Evolutionary conservation across 306 rosid species (phyloP), one percentile per base, ranked within the genome.

Genomic region (Chamaecrista fasciculata): DNA sequence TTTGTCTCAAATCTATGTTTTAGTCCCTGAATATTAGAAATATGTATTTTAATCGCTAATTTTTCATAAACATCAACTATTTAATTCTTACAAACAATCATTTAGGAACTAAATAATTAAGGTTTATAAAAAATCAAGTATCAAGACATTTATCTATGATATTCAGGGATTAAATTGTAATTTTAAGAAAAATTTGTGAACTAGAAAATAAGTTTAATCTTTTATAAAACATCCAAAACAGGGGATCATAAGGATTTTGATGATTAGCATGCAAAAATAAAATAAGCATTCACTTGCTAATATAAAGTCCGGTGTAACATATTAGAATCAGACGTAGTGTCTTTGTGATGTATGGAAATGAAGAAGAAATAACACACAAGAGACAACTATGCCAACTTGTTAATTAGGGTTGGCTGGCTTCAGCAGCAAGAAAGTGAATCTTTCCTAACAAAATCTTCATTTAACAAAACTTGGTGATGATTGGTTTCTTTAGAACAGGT

Each of bases 381-480:
- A n/a, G 11, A 28, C 44, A 72, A 59, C 71, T 31, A 53, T 48
- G 8, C 59, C 70, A 76, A 68, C 70, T 57, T 46, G 73, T 31
- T n/a, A n/a, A n/a, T n/a, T 55, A 65, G 61, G 4, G 46, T 40
- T 40, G 46, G 36, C 25, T 29, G 23, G 67, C 12, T 43, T 52
- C 65, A 10, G 53, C 52, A 37, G 50, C 4, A 24, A 25, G 37
- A 74, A 34, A 18, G 50, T 47, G 53, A 37, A 36, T 46, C 25
- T 76, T 67, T 62, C 8, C 51, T 23, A 31, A 61, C 11, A 26
- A 28, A 14, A 59, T 40, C 43, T 8, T 31, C n/a, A 31, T 26
- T 55, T n/a, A n/a, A n/a, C n/a, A 29, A 63, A 52, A 31, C 36
- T 29, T n/a, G 20, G 14, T 25, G 34, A 68, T 62, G 50, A 19